Conservation (phyloP, 257 asterid genomes). For the Jacaranda mimosifolia region DNA sequence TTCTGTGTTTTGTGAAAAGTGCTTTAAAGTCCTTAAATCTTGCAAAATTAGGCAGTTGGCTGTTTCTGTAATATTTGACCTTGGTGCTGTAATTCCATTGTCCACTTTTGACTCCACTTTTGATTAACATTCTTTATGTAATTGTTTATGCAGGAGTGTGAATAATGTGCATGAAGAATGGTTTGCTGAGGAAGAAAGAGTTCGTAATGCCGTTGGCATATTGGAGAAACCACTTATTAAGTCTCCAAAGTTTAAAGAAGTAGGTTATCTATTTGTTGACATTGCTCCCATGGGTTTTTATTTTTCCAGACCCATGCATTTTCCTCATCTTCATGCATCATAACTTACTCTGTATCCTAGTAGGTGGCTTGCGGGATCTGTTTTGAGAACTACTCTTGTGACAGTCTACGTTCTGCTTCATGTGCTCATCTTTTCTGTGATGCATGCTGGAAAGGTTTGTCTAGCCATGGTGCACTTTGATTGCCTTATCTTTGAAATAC, state of each 20-base stretch:
- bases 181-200: conserved; percentile 89
- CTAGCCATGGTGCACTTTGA: conserved; percentile 30
- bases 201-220: conserved; percentile 80
- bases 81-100: conserved; percentile 25
- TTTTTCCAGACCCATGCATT: not conserved
- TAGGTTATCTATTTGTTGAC: conserved; percentile 42
- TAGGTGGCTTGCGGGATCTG: conserved; percentile 89
- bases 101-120: not conserved
- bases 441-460: conserved; percentile 84
- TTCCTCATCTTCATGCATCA: conserved; percentile 23
- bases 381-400: conserved; percentile 60
- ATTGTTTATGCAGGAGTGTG: conserved; percentile 69
- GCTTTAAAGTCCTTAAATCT: conserved; percentile 9
- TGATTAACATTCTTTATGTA: conserved; percentile 13
- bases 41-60: not conserved
- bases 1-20: conserved; percentile 27
- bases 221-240: conserved; percentile 66
- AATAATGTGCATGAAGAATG: conserved; percentile 89
- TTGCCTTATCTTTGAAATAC: conserved; percentile 24
- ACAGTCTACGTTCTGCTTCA: conserved; percentile 55
- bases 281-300: conserved; percentile 23
- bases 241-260: conserved; percentile 59
- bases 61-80: not conserved
- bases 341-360: conserved; percentile 33
- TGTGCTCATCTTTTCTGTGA: conserved; percentile 88